Conservation (phyloP, 2,329 filamentous ascomycete genomes). For the Pseudogymnoascus verrucosus region DNA sequence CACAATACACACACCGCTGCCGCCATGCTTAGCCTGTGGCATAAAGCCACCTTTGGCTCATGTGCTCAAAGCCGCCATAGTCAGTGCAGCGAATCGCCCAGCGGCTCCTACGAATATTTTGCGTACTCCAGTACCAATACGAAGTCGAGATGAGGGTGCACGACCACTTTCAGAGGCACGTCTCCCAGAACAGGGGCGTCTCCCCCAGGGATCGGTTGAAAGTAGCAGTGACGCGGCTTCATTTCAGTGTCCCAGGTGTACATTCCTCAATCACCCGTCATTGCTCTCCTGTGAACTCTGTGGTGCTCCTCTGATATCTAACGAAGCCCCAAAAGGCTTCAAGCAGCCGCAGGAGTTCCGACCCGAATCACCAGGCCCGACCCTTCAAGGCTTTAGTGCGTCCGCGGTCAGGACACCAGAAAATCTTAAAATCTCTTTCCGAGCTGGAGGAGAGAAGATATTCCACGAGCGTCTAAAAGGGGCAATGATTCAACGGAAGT, state of each 20-base stretch:
- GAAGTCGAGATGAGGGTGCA: slow-evolving; percentile 18
- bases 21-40: slow-evolving; percentile 85
- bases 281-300: slow-evolving; percentile 85
- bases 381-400: slow-evolving; percentile 35
- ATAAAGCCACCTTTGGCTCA: slow-evolving; percentile 82
- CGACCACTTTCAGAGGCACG: slow-evolving; percentile 20
- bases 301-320: slow-evolving; percentile 62
- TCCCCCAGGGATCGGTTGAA: slow-evolving; percentile 10
- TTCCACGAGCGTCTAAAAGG: slow-evolving; percentile 85
- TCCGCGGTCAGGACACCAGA: slow-evolving; percentile 52
- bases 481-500: slow-evolving; percentile 86
- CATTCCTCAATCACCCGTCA: slow-evolving; percentile 87
- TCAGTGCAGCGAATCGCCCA: slow-evolving; percentile 56
- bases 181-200: slow-evolving; percentile 6
- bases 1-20: slow-evolving; percentile 68
- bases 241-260: slow-evolving; percentile 76
- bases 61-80: slow-evolving; percentile 79
- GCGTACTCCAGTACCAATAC: slow-evolving; percentile 24
- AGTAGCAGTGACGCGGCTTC: slow-evolving; percentile 27
- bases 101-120: slow-evolving; percentile 22
- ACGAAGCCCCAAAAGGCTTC: slow-evolving; percentile 35
- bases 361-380: slow-evolving; percentile 71
- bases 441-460: slow-evolving; percentile 77
- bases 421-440: slow-evolving; percentile 85
- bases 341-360: slow-evolving; percentile 38